Evolutionary conservation across 306 rosid species (phyloP).

Genomic region (Fagus sylvatica): DNA sequence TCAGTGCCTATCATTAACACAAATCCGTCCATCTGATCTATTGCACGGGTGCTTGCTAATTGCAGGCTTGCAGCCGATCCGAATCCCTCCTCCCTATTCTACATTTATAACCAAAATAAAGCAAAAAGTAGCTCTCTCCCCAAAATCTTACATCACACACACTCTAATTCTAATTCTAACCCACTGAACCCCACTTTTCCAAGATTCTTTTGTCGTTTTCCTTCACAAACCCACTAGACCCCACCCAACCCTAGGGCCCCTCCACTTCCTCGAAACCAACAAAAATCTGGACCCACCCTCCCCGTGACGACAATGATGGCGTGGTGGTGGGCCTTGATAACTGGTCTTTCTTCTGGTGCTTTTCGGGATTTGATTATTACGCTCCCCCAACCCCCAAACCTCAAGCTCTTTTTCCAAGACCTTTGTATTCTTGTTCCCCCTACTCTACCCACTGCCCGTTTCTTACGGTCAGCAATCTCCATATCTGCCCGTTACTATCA

Average conservation of each 20-base stretch:
- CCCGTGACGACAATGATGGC: slow-evolving; percentile 34
- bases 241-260: slow-evolving; percentile 13
- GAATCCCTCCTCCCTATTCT: no score
- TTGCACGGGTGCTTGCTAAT: no score
- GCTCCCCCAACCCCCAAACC: not conserved
- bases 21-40: no score
- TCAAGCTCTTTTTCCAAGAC: slow-evolving; percentile 37
- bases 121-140: slow-evolving; percentile 11
- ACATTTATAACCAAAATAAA: not conserved
- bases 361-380: slow-evolving; percentile 30
- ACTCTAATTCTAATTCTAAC: no score
- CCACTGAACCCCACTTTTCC: not conserved
- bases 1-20: no score
- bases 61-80: no score
- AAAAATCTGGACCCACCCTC: slow-evolving; percentile 28
- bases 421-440: slow-evolving; percentile 20
- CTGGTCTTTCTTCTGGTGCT: not conserved
- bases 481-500: slow-evolving; percentile 3
- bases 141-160: no score
- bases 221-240: not conserved
- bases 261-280: not conserved
- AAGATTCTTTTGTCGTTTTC: slow-evolving; percentile 66
- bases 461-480: slow-evolving; percentile 9
- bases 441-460: slow-evolving; percentile 16
- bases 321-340: slow-evolving; percentile 8